A percentile compares a stretch with the other conserved stretches of the same genome.
These are phyloP conservation scores for Litchi chinensis DNA, from an alignment of 345 rosid species.

Conservation along the genomic window DNA sequence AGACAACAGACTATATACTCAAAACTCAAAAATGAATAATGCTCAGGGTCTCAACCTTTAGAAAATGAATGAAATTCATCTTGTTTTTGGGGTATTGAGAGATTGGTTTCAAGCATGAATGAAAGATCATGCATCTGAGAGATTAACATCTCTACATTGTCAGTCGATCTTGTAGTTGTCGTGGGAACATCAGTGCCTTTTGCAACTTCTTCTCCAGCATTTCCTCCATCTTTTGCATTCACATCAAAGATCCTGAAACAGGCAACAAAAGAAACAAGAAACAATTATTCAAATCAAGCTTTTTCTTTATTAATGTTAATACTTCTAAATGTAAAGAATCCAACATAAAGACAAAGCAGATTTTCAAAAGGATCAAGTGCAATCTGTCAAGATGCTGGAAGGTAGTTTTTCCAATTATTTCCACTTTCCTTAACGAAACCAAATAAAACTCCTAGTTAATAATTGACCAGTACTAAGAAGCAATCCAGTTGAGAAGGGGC, in stretches of 20 bases:
- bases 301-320: background rate
- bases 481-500: background rate
- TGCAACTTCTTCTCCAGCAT: conserved; percentile 31
- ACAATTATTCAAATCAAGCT: background rate
- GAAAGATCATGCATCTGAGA: conserved; percentile 92
- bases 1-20: conserved; percentile 5
- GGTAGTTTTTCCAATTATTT: background rate
- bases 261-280: conserved; percentile 6
- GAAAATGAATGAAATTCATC: conserved; percentile 20
- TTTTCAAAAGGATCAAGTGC: background rate
- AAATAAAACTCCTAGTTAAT: background rate
- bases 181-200: conserved; percentile 23
- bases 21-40: background rate
- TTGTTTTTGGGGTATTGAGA: conserved; percentile 50
- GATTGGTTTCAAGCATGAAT: conserved; percentile 73
- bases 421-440: background rate
- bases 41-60: conserved; percentile 1
- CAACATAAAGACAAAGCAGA: background rate
- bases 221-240: conserved; percentile 31
- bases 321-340: background rate
- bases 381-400: background rate
- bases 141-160: conserved; percentile 50
- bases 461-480: background rate
- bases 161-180: conserved; percentile 27
- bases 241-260: conserved; percentile 40